These are phyloP conservation scores for Allium sativum DNA, from an alignment of 106 monocot genomes.

Conservation along the genomic window DNA sequence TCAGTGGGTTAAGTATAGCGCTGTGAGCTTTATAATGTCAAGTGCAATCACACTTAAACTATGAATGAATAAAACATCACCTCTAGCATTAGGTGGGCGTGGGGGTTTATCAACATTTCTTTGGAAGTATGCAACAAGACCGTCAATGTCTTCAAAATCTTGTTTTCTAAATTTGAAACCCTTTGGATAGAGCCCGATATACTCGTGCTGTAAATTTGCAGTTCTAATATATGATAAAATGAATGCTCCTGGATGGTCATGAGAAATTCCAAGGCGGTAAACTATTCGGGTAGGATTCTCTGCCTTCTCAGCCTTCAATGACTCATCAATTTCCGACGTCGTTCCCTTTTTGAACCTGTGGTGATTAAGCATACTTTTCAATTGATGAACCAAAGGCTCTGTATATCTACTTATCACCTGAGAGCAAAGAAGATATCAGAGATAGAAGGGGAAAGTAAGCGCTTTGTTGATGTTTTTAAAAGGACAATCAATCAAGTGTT, in stretches of 20 bases:
- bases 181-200: slow-evolving; percentile 85
- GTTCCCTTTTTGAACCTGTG: slow-evolving; percentile 73
- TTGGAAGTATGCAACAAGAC: slow-evolving; percentile 75
- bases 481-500: no score
- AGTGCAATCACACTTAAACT: no score
- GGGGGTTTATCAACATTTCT: slow-evolving; percentile 66
- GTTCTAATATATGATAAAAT: slow-evolving; percentile 76
- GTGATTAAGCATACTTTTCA: slow-evolving; percentile 80
- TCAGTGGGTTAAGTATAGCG: no score
- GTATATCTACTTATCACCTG: slow-evolving; percentile 97
- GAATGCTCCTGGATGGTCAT: slow-evolving; percentile 92
- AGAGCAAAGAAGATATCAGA: not conserved
- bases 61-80: no score
- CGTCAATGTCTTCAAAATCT: slow-evolving; percentile 77
- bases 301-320: slow-evolving; percentile 64
- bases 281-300: slow-evolving; percentile 84
- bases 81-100: slow-evolving; percentile 27
- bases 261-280: slow-evolving; percentile 81
- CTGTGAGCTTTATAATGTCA: no score
- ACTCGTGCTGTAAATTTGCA: slow-evolving; percentile 85
- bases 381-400: slow-evolving; percentile 70
- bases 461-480: no score
- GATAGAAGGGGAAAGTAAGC: no score
- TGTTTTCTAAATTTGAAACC: slow-evolving; percentile 79
- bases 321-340: slow-evolving; percentile 54